phyloP scores from a whole-genome alignment of 2,329 filamentous ascomycete species.

The Sarocladium brachiariae region DNA sequence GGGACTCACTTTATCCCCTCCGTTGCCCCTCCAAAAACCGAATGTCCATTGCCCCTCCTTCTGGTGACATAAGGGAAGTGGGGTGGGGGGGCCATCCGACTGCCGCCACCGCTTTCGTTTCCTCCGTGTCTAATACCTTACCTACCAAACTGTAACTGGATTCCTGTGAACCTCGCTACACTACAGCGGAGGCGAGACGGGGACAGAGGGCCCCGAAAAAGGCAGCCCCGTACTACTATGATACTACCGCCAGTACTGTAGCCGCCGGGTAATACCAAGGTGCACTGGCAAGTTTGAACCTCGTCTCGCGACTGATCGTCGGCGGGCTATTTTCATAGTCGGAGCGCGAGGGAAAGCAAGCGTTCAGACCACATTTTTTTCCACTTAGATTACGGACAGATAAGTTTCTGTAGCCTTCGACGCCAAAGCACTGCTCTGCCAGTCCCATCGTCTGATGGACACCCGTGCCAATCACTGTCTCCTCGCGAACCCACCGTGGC shows the following conservation, averaged over 20 bases:
- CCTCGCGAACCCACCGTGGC: not conserved
- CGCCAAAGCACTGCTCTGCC: too few relatives aligned
- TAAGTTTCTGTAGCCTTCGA: too few relatives aligned
- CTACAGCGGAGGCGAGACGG: not conserved
- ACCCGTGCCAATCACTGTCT: conserved; percentile 5
- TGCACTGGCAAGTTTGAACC: not conserved
- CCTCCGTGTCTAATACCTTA: too few relatives aligned
- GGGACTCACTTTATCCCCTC: not conserved
- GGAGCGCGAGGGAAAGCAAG: too few relatives aligned
- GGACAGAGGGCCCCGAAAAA: not conserved
- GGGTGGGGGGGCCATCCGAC: not conserved
- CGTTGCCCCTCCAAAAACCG: not conserved
- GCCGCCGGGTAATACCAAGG: conserved; percentile 4
- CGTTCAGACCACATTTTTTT: too few relatives aligned
- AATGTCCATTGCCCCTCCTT: not conserved
- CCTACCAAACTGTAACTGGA: too few relatives aligned
- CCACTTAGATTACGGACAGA: too few relatives aligned
- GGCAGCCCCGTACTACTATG: too few relatives aligned
- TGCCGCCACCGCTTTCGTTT: not conserved
- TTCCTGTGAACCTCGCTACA: too few relatives aligned
- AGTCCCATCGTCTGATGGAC: not conserved
- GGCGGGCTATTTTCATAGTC: not conserved
- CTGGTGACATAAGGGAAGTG: not conserved
- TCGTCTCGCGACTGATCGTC: not conserved
- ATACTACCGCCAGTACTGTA: too few relatives aligned